Conservation (phyloP, 2,329 filamentous ascomycete genomes). For the Aspergillus sp. region DNA sequence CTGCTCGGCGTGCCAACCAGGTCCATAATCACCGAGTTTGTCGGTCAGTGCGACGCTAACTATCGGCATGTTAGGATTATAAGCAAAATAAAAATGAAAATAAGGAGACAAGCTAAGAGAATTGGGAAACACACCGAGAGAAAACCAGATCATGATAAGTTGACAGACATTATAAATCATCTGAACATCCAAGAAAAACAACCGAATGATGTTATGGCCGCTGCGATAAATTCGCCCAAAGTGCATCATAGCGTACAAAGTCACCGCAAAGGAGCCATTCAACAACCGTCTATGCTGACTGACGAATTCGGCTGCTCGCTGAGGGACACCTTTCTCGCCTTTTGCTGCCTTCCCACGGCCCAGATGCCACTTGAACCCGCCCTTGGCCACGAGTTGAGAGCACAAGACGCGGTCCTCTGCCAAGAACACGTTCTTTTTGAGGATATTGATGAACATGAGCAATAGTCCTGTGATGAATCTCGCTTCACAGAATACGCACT, state of each 20-base stretch:
- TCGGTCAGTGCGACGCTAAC: conserved; percentile 89
- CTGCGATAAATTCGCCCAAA: conserved; percentile 98
- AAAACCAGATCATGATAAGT: conserved; percentile 89
- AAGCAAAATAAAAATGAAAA: too few species aligned
- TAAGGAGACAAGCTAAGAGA: too few species aligned
- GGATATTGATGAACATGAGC: conserved; percentile 99
- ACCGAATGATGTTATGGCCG: conserved; percentile 94
- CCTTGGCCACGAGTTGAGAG: conserved; percentile 98
- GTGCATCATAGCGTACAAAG: conserved; percentile 96
- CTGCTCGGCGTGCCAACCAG: conserved; percentile 74
- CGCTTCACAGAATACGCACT: too few species aligned
- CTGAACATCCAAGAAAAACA: conserved; percentile 98
- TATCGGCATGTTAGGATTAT: background rate
- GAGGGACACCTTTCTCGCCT: conserved; percentile 97
- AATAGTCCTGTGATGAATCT: too few species aligned
- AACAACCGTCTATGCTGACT: conserved; percentile 97
- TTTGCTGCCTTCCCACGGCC: conserved; percentile 99
- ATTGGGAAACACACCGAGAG: conserved; percentile 47
- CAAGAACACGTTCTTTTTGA: conserved; percentile 99
- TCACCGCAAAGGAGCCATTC: conserved; percentile 97
- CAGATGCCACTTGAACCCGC: conserved; percentile 97
- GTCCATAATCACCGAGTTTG: conserved; percentile 95
- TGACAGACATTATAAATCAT: conserved; percentile 91
- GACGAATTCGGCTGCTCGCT: conserved; percentile 92
- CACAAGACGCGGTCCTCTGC: conserved; percentile 99